Evolutionary conservation across 441 rosid species (phyloP), one percentile per base, ranked within the genome.

Genomic region (Hura crepitans): DNA sequence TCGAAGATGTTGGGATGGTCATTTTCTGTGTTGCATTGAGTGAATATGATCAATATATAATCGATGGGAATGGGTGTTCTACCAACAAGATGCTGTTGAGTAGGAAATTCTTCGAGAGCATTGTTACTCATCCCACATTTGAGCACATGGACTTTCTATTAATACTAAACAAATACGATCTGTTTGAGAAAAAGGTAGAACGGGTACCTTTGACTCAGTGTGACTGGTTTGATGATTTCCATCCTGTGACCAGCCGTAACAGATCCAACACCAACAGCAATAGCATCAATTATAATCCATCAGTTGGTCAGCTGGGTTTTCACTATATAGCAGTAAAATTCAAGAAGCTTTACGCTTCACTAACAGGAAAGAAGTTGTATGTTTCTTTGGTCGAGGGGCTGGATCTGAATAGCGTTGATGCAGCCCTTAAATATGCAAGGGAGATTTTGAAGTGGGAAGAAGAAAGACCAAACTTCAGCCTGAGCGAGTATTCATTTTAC

Each of bases 381-480:
- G 96, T 88, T 22, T 80, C 95, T 33, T 53, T 65, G 9, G 95
- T 86, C 39, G 90, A 89, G 81, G 97, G 93, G 20, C 80, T 92
- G 70, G 97, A 95, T 53, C 91, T 87, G 2, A 72, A 53, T 30
- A 89, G 87, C 1, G 95, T 95, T 0, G 98, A 95, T 68, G 72
- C 77, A 0, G 80, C 88, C 27, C 91, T 95, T 33, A 92, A 88
- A 78, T 87, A 78, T 13, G 92, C 96, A 12, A 88, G 87, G 89
- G 99, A 95, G 91, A 87, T 95, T 64, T 74, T 95, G 79, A 95
- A 90, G 82, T 95, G 99, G 99, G 89, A 88, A 0, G 98, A 95
- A 71, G 96, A 92, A 78, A 87, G 87, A 76, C 74, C 78, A 17
- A 81, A 85, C 82, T 85, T 86, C 81, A 85, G 93, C 84, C 54